Percentiles rank a stretch among this genome's conserved stretches.
Conservation (phyloP, 2,329 filamentous ascomycete genomes). For the Alternaria metachromatica region DNA sequence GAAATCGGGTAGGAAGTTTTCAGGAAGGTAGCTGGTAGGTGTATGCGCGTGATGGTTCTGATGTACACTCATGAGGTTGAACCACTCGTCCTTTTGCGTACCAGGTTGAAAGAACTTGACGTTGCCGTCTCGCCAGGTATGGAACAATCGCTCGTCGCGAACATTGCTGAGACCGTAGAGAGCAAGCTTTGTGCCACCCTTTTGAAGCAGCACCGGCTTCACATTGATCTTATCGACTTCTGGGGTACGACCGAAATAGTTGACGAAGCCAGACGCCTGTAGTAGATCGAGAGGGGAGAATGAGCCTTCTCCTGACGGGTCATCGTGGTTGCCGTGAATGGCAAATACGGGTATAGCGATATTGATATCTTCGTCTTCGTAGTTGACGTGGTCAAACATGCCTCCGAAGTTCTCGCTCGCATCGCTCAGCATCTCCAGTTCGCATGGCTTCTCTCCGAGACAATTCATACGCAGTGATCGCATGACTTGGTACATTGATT, state of each 20-base stretch:
- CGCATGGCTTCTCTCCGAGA: slow-evolving; percentile 91
- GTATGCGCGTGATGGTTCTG: slow-evolving; percentile 96
- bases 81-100: slow-evolving; percentile 86
- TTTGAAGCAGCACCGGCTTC: slow-evolving; percentile 91
- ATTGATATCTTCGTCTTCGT: slow-evolving; percentile 97
- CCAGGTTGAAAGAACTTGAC: slow-evolving; percentile 92
- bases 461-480: slow-evolving; percentile 91
- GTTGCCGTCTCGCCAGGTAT: slow-evolving; percentile 89
- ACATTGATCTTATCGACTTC: slow-evolving; percentile 93
- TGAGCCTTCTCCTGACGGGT: slow-evolving; percentile 95
- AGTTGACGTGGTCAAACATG: slow-evolving; percentile 93
- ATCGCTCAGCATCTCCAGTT: slow-evolving; percentile 93
- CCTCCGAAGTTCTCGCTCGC: slow-evolving; percentile 87
- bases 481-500: slow-evolving; percentile 98
- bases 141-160: slow-evolving; percentile 90
- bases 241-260: slow-evolving; percentile 92
- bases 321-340: slow-evolving; percentile 98
- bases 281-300: slow-evolving; percentile 89
- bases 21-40: slow-evolving; percentile 90
- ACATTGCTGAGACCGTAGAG: slow-evolving; percentile 96
- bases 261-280: slow-evolving; percentile 88
- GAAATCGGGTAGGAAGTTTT: slow-evolving; percentile 90
- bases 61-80: slow-evolving; percentile 93
- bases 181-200: slow-evolving; percentile 89
- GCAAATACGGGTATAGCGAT: slow-evolving; percentile 97